phyloP scores from a whole-genome alignment of 1,284 basidiomycete species.

The Ceratorhiza oryzae-sativae region DNA sequence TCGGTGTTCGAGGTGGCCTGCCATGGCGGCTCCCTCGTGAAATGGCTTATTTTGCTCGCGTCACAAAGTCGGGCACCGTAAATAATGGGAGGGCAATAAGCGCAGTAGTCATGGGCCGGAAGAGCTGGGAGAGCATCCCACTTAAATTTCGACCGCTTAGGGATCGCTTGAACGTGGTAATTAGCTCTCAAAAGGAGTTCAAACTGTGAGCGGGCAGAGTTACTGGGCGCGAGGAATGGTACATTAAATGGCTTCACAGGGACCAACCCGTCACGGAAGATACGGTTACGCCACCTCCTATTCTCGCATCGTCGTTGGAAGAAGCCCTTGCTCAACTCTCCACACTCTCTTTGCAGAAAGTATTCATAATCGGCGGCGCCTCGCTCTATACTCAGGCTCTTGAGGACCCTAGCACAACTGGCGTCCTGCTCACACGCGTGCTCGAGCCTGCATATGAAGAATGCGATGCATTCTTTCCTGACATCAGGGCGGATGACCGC shows the following conservation, averaged over 20 bases:
- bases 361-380: conserved; percentile 91
- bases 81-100: conserved; percentile 61
- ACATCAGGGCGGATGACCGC: conserved; percentile 56
- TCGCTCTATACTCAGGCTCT: conserved; percentile 81
- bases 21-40: conserved; percentile 93
- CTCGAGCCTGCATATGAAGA: conserved; percentile 73
- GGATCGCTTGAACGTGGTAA: conserved; percentile 80
- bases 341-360: conserved; percentile 45
- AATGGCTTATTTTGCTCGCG: conserved; percentile 91
- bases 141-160: conserved; percentile 82
- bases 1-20: conserved; percentile 75
- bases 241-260: conserved; percentile 5
- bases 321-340: conserved; percentile 21
- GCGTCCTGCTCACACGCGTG: conserved; percentile 88
- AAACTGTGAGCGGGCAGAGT: conserved; percentile 8
- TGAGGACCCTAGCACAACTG: conserved; percentile 52
- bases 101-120: conserved; percentile 93
- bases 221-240: background rate
- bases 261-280: background rate
- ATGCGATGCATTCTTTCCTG: conserved; percentile 88
- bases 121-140: conserved; percentile 99
- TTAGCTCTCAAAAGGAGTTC: conserved; percentile 58
- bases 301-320: conserved; percentile 27
- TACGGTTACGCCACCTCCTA: background rate
- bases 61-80: conserved; percentile 61